Evolutionary conservation across 257 asterid species (phyloP), one percentile per base, ranked within the genome.

Genomic region (Forsythia viridissima): DNA sequence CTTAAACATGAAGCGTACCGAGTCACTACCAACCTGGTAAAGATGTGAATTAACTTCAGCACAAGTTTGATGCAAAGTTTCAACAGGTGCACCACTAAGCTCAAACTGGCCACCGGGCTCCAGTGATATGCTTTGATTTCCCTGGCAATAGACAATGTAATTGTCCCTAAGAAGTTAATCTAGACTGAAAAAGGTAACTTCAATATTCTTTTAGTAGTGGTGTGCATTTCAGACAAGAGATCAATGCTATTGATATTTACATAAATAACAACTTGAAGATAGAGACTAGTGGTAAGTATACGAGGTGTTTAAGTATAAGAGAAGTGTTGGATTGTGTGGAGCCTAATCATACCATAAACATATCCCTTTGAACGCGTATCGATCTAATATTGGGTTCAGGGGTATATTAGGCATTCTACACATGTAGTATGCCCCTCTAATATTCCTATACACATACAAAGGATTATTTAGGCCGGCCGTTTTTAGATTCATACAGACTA

Each of bases 61-160:
- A 76, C 98, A 94, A 73, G 99, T 94, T 84, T 93, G 99, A 86
- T 95, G 99, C 76, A 93, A 86, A 52, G 99, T 95, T 87, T 93
- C 97, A 83, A 95, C 86, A 75, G 99, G 99, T 59, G 99, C 99
- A 73, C 99, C 99, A 77, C 99, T 95, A 34, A 95, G 97, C 88
- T 95, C 99, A 84, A 95, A 93, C 72, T 95, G 99, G 76, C 98
- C 99, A 69, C 98, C 99, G 61, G 99, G 98, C 88, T 95, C 98
- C 85, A 95, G 77, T 8, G 99, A 95, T 85, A 95, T 93, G 84
- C 97, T 95, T 90, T 95, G 99, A 37, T 93, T 92, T 76, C 90
- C 96, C 99, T 95, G 88, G 68, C 77, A 76, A 80, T 40, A 70
- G 9, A 67, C 51, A 72, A 55, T 36, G 71, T n/a, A 6, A 57